Base-by-base conservation (phyloP, 108 stramenopile genomes). In the Skeletonema costatum region DNA sequence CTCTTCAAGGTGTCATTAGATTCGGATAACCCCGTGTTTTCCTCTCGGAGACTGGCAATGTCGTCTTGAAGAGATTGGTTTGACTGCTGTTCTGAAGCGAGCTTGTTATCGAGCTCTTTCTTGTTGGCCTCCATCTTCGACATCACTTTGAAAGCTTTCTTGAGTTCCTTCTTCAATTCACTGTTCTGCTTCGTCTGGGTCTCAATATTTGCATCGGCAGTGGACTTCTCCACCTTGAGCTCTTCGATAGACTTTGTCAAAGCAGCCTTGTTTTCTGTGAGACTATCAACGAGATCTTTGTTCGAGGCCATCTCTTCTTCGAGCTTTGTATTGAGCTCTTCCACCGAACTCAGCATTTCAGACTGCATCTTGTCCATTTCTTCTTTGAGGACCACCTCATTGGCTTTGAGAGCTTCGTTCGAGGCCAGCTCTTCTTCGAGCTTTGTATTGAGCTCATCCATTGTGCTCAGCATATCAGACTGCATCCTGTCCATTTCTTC, bases 111-210 rank as follows among this genome's bases (percentile, higher is more conserved):
- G 14, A 61, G 68, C 59, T 60, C 11, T 25, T 56, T 29, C 25
- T 56, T 7, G n/a, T 56, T 56, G 53, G 53, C 53, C 25, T 56
- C 53, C 53, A 56, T 56, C 53, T 56, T 56, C 25, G 53, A 56
- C 53, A 56, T 56, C 19, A 9, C 5, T 29, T 56, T 56, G 53
- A 56, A 5, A n/a, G 21, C 53, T 56, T 56, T 56, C 25, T 56
- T 56, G 21, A 56, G 16, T 12, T 51, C 50, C 17, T 17, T 19
- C 50, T 51, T 51, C 50, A 51, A 17, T 7, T 51, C 50, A 19
- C 3, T 51, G 17, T 21, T 51, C 19, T 51, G n/a, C 17, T 4
- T 21, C 50, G 53, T 56, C 53, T 56, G 19, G 25, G 6, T 25
- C 2, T 21, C 21, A 29, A 29, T 56, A 3, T 46, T 16, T 46